These are phyloP conservation scores for Obelidium mucronatum DNA, from an alignment of 192 early-diverging fungal species.

Conservation along the genomic window DNA sequence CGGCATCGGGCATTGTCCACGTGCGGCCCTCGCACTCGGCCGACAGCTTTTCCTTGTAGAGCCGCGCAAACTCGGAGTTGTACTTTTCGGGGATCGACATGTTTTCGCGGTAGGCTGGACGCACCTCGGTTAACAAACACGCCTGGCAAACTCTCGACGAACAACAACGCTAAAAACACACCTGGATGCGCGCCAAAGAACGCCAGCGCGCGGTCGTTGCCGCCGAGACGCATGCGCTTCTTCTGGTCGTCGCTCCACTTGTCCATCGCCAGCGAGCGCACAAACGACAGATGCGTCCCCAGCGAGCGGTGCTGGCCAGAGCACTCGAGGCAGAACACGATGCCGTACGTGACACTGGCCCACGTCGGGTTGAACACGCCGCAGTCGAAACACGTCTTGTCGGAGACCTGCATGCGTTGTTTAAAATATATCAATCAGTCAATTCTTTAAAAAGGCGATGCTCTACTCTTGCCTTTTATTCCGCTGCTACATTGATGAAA, in stretches of 20 bases:
- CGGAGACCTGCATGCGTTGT: neutral
- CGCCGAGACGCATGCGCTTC: conserved; percentile 92
- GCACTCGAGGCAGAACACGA: conserved; percentile 85
- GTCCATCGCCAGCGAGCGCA: conserved; percentile 99
- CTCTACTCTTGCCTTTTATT: too few relatives aligned
- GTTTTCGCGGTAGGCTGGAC: conserved; percentile 71
- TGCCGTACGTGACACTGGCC: conserved; percentile 93
- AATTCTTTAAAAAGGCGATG: too few relatives aligned
- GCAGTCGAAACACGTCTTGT: conserved; percentile 86
- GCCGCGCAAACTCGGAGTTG: conserved; percentile 80
- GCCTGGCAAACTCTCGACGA: neutral
- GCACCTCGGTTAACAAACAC: neutral
- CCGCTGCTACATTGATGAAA: too few relatives aligned
- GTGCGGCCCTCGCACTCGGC: conserved; percentile 71
- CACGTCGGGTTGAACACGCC: conserved; percentile 67
- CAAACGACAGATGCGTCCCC: conserved; percentile 79
- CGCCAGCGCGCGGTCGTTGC: conserved; percentile 83
- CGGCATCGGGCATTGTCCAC: conserved; percentile 47
- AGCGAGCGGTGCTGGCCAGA: conserved; percentile 34
- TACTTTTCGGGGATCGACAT: conserved; percentile 89
- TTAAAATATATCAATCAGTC: too few relatives aligned
- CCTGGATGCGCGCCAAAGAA: conserved; percentile 82
- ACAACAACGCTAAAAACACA: conserved; percentile 5
- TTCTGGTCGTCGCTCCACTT: conserved; percentile 95
- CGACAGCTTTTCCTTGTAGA: conserved; percentile 90